Conservation (phyloP, 164 flowering plant genomes). For the Akebia trifoliata region DNA sequence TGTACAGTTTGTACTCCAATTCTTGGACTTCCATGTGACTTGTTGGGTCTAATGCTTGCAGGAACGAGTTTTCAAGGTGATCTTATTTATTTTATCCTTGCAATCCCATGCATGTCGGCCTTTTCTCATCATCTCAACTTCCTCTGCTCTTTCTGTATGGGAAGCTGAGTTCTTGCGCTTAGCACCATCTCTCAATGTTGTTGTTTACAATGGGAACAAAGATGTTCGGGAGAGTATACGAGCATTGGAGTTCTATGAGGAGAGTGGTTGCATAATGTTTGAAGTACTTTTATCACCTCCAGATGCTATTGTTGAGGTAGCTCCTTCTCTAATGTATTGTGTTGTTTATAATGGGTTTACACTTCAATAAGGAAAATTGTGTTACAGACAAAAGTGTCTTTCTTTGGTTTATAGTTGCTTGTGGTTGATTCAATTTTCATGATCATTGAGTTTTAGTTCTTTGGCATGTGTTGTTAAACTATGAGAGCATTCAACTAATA, state of each 20-base stretch:
- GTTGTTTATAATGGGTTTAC: no score
- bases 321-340: no score
- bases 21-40: neutral
- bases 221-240: slow-evolving; percentile 39
- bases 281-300: slow-evolving; percentile 55
- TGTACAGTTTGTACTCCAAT: no score
- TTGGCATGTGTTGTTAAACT: no score
- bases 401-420: no score
- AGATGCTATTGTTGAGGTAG: slow-evolving; percentile 64
- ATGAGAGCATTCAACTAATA: no score
- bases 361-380: no score
- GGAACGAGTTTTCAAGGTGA: slow-evolving; percentile 48
- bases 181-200: slow-evolving; percentile 50
- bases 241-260: slow-evolving; percentile 53
- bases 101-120: slow-evolving; percentile 36
- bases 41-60: slow-evolving; percentile 29
- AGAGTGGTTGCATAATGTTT: slow-evolving; percentile 45
- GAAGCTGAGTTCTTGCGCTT: slow-evolving; percentile 54
- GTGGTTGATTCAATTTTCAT: no score
- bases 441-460: no score
- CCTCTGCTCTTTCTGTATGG: slow-evolving; percentile 42
- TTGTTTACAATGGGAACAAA: slow-evolving; percentile 51
- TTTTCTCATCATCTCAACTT: slow-evolving; percentile 50
- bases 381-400: no score
- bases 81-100: slow-evolving; percentile 47